Evolutionary conservation across 2,329 filamentous ascomycete species (phyloP), one percentile per base, ranked within the genome.

Genomic region (Penicillium sp.): DNA sequence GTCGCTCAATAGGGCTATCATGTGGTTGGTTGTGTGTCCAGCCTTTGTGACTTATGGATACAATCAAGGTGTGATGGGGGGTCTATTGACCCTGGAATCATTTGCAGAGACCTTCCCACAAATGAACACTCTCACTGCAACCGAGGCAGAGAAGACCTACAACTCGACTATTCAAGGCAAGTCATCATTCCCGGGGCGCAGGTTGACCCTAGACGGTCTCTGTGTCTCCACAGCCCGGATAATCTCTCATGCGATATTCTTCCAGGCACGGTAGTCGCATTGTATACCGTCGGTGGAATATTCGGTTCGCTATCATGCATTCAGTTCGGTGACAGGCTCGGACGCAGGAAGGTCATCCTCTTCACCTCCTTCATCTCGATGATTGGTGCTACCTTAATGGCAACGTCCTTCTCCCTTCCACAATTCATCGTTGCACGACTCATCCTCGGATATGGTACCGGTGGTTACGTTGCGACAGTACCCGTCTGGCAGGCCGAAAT

Each of bases 11-110:
- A 54, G 58, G 8, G 64, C 66, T 31, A 61, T 62, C 46, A 61
- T 69, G 40, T 53, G 63, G 53, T 55, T 69, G 42, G 64, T 69
- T 35, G 66, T 69, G 10, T 60, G 61, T n/a, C 66, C 66, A 12
- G 60, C 65, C 2, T 69, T 68, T 30, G 71, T 80, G 55, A 70
- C 78, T 45, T 81, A 80, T 62, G 80, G 80, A 37, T 82, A 82
- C 72, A 81, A 82, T 61, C 76, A 81, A 59, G 76, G 77, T 37
- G 77, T 77, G 37, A 71, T 77, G 14, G 79, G 79, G n/a, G 79
- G 80, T 16, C 65, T 82, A 30, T 75, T 92, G 45, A 89, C 87
- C 1, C 81, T 91, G 65, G 73, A 80, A 52, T 77, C 79, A 12
- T 89, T 88, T 64, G 73, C 82, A 4, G 65, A 73, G 36, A 73